phyloP scores from a whole-genome alignment of 164 flowering plant species.

The Paratinospora sagittata region DNA sequence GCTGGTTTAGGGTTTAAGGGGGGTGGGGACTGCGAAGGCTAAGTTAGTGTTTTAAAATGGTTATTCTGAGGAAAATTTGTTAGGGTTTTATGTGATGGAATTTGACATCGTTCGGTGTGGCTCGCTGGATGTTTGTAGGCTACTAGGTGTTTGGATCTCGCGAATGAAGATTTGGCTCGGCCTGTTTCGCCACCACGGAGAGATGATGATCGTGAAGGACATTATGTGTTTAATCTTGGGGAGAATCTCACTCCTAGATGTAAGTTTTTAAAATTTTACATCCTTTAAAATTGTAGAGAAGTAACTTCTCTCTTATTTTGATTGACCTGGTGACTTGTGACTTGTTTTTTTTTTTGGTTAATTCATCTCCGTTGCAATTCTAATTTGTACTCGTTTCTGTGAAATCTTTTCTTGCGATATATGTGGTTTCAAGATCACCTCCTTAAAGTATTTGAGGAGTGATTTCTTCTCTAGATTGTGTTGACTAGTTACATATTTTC shows the following conservation, averaged over 20 bases:
- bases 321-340: not conserved
- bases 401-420: no score
- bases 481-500: no score
- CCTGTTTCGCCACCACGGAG: slow-evolving; percentile 63
- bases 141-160: slow-evolving; percentile 12
- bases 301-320: not conserved
- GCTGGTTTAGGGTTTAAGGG: no score
- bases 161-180: slow-evolving; percentile 18
- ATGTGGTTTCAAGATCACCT: no score
- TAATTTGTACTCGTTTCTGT: not conserved
- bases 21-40: no score
- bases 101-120: slow-evolving; percentile 6
- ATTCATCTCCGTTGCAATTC: not conserved
- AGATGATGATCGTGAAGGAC: slow-evolving; percentile 81
- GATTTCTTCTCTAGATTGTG: no score
- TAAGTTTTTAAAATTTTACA: slow-evolving; percentile 18
- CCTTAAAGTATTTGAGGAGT: no score
- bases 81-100: no score
- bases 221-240: slow-evolving; percentile 64
- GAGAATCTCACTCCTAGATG: slow-evolving; percentile 88
- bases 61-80: no score
- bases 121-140: slow-evolving; percentile 34
- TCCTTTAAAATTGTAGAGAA: not conserved
- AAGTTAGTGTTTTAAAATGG: no score
- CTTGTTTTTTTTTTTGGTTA: not conserved